Evolutionary conservation across 2,329 filamentous ascomycete genomes (phyloP), one percentile per base, ranked within the genome.

Genomic region (Hortaea sp.): DNA sequence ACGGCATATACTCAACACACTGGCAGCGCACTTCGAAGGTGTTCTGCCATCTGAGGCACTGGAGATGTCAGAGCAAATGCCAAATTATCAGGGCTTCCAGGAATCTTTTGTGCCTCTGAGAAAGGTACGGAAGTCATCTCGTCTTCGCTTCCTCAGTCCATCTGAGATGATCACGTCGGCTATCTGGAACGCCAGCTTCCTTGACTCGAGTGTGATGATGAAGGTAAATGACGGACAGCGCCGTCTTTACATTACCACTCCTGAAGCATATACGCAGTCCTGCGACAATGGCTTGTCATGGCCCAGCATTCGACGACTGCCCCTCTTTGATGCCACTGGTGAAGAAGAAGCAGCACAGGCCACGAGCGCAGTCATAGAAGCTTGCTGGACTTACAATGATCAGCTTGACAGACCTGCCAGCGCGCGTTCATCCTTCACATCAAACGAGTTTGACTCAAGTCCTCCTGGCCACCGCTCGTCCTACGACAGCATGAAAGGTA

Each of bases 31-130:
- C 0, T 88, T 89, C 61, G 75, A 73, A 66, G 42, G 74, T 70
- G 48, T 69, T 57, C 32, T 65, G 56, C 45, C 43, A 6, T 20
- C 58, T 54, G 20, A 20, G 20, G 20, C 20, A 4, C 20, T 20
- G 20, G 32, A 35, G 3, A 12, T 52, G 58, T 46, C 20, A 11
- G 13, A 39, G 11, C n/a, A 20, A 3, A 57, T 57, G 7, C 52
- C 62, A 4, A 66, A 68, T 37, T 79, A 75, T 44, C 67, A 81
- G 13, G 85, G 81, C 5, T 69, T 89, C 12, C 74, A 76, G 45
- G 80, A 83, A 39, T 66, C 77, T 0, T 87, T 84, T 75, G 75
- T 89, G n/a, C 85, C 85, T 5, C 69, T 90, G 12, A 78, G 85
- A 43, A 89, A 89, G 62, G 69, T 87, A 2, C 78, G 85, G 59